Evolutionary conservation across 306 rosid genomes (phyloP), one percentile per base, ranked within the genome.

Genomic region (Dryas drummondii): DNA sequence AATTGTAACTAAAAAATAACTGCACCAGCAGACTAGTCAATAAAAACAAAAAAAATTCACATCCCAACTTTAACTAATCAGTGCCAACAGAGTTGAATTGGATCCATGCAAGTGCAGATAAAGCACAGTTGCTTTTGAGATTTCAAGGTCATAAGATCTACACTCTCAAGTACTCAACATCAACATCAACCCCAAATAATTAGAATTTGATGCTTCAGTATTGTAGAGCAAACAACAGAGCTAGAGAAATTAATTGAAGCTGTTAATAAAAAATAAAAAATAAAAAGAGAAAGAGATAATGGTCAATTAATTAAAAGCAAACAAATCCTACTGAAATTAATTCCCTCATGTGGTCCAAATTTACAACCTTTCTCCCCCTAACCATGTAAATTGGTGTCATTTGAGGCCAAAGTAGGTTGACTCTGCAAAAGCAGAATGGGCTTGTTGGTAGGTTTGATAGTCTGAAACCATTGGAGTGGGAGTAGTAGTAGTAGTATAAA

Each of bases 381-480:
- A 32, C 49, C 16, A 60, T 65, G 11, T 49, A 44, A 75, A 26
- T 49, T 41, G 66, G 26, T 48, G 82, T 72, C 60, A 88, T 78
- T 79, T 88, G 81, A 84, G 80, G 69, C 82, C 87, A 78, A 83
- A 87, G 73, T 84, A 84, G 64, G 63, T 82, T 50, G 91, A 81
- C 11, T 89, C 86, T 4, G 85, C 78, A 58, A 84, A 87, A 80
- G 82, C 81, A 73, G 74, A 57, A 81, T 81, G 87, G 52, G 65
- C 79, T 55, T 41, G 68, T 53, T 76, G 87, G 80, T 78, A 85
- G 76, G 11, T 83, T 70, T 86, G 88, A 62, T 77, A 87, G n/a
- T 84, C 88, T 74, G 96, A 87, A 78, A 87, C 84, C 84, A 87
- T 63, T 75, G 85, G 83, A 19, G 91, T 32, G 37, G 37, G 37